Percentiles rank a stretch among this genome's conserved stretches.
Conservation (phyloP, 768 basidiomycete genomes). For the Lactifluus piperatus region DNA sequence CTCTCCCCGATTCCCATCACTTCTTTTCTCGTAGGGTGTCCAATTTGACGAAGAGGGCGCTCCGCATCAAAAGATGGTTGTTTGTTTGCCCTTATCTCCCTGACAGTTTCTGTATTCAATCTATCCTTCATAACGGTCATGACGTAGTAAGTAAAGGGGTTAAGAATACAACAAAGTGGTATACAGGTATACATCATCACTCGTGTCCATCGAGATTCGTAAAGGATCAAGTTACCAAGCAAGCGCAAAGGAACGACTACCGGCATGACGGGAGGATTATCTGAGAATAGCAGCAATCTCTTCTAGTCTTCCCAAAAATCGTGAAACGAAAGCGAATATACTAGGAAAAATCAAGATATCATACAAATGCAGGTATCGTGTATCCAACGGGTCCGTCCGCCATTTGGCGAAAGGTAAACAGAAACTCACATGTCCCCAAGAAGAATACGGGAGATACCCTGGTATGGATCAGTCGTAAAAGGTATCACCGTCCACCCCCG, state of each 20-base stretch:
- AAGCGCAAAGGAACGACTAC: not conserved
- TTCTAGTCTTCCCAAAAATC: not conserved
- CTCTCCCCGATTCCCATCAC: not conserved
- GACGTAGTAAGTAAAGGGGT: slow-evolving; percentile 25
- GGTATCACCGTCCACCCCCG: slow-evolving; percentile 65
- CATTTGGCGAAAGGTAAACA: slow-evolving; percentile 8
- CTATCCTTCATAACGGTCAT: slow-evolving; percentile 27
- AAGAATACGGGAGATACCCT: not conserved
- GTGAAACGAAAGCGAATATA: not conserved
- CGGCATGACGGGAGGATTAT: not conserved
- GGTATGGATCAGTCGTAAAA: slow-evolving; percentile 11
- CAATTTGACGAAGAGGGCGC: slow-evolving; percentile 78
- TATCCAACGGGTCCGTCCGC: slow-evolving; percentile 5
- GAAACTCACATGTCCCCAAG: not conserved
- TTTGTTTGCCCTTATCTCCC: slow-evolving; percentile 38
- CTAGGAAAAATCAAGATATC: slow-evolving; percentile 7
- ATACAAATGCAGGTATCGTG: slow-evolving; percentile 14
- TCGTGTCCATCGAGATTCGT: slow-evolving; percentile 9
- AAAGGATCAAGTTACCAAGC: not conserved
- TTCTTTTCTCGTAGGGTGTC: slow-evolving; percentile 39
- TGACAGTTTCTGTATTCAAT: slow-evolving; percentile 26
- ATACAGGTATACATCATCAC: slow-evolving; percentile 25
- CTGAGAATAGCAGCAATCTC: not conserved
- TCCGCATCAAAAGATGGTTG: slow-evolving; percentile 79
- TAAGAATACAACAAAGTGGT: slow-evolving; percentile 36